Evolutionary conservation across 495 filamentous ascomycete genomes (phyloP).

Genomic region (Podospora anserina): DNA sequence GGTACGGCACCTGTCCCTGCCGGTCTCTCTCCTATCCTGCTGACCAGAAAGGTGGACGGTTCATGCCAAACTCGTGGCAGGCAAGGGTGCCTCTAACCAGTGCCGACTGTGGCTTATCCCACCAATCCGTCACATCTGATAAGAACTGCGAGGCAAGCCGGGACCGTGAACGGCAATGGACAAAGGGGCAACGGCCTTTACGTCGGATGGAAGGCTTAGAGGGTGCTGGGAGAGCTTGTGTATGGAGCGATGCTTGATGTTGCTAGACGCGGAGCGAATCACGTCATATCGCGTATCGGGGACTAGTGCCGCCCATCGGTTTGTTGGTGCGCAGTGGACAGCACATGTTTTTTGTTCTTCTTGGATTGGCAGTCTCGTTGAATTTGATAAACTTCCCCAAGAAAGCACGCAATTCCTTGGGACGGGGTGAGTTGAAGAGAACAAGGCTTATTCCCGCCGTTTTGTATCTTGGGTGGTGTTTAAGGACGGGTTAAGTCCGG

Average conservation of each 20-base stretch:
- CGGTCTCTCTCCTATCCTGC: not conserved
- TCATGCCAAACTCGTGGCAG: not conserved
- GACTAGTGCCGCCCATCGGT: not conserved
- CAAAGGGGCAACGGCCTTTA: not conserved
- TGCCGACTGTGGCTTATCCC: no score
- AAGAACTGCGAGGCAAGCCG: not conserved
- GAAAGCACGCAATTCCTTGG: not conserved
- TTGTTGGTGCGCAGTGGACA: slow-evolving; percentile 18
- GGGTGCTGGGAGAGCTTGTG: not conserved
- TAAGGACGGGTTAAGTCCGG: not conserved
- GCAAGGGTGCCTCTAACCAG: not conserved
- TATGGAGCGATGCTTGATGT: slow-evolving; percentile 17
- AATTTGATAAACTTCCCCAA: not conserved
- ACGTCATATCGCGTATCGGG: slow-evolving; percentile 24
- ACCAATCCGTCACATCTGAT: slow-evolving; percentile 9
- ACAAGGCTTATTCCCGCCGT: not conserved
- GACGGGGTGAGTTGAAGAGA: not conserved
- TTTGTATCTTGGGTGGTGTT: not conserved
- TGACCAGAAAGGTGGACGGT: slow-evolving; percentile 7
- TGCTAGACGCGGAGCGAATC: slow-evolving; percentile 31
- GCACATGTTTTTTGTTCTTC: no score
- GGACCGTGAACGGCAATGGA: slow-evolving; percentile 2
- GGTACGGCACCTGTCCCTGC: not conserved
- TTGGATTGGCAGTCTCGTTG: no score
- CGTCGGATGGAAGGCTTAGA: not conserved